These are phyloP conservation scores for Cladorrhinum samala DNA, from an alignment of 495 filamentous ascomycete species.

Conservation along the genomic window DNA sequence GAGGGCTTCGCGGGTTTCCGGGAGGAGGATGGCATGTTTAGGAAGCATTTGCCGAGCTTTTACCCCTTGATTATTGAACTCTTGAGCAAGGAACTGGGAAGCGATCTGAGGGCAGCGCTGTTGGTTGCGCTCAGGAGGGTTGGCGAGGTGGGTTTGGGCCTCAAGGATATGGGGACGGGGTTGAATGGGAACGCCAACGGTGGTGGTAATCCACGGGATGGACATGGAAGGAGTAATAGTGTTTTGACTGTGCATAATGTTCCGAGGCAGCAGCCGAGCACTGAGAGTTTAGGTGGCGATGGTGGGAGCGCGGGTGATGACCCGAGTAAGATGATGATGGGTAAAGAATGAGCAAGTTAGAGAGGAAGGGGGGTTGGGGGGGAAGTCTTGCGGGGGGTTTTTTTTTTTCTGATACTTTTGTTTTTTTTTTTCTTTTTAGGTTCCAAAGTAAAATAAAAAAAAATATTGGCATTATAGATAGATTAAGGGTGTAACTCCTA, in stretches of 20 bases:
- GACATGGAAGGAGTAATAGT: slow-evolving; percentile 29
- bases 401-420: background rate
- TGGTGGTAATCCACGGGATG: slow-evolving; percentile 7
- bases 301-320: slow-evolving; percentile 16
- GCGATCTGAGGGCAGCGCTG: slow-evolving; percentile 70
- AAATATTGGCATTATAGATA: too few species aligned
- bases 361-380: background rate
- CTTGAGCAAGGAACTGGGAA: slow-evolving; percentile 71
- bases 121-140: slow-evolving; percentile 70
- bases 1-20: slow-evolving; percentile 91
- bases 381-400: too few species aligned
- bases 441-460: background rate
- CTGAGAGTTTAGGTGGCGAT: slow-evolving; percentile 16
- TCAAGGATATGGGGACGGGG: slow-evolving; percentile 39
- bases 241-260: slow-evolving; percentile 15
- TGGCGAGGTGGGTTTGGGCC: slow-evolving; percentile 73
- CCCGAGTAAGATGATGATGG: slow-evolving; percentile 23
- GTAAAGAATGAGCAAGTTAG: background rate
- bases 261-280: slow-evolving; percentile 11
- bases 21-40: slow-evolving; percentile 72
- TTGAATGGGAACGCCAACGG: background rate
- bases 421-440: background rate
- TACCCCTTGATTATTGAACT: slow-evolving; percentile 82
- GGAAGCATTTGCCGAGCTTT: slow-evolving; percentile 70
- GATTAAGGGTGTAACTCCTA: too few species aligned